These are phyloP conservation scores for Solanum bulbocastanum DNA, from an alignment of 257 asterid species.

Conservation along the genomic window DNA sequence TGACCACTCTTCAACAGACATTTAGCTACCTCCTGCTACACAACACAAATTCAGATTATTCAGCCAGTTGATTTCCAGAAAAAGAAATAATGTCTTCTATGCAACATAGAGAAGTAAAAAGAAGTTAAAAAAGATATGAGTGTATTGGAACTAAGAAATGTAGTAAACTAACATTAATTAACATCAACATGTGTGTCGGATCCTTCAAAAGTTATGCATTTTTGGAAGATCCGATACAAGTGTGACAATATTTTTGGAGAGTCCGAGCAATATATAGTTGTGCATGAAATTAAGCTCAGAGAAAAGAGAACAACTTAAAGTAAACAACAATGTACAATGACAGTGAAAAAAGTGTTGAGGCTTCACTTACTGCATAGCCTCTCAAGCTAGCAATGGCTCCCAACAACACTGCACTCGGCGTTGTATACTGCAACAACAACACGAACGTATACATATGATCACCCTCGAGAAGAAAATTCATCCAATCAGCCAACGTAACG, in stretches of 20 bases:
- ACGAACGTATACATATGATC: constrained; percentile 71
- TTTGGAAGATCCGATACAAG: accelerated
- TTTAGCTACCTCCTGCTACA: background rate
- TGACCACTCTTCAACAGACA: background rate
- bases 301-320: constrained; percentile 42
- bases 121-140: background rate
- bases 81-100: background rate
- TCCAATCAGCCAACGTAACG: constrained; percentile 36
- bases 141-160: background rate
- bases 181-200: background rate
- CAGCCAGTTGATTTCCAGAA: background rate
- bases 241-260: background rate
- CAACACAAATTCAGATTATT: background rate
- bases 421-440: constrained; percentile 73
- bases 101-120: background rate
- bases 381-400: constrained; percentile 89
- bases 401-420: constrained; percentile 74
- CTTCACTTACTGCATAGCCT: constrained; percentile 78
- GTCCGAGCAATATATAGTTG: background rate
- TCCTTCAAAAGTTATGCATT: background rate
- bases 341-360: constrained; percentile 68
- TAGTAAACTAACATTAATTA: background rate
- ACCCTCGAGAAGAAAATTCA: constrained; percentile 34
- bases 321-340: constrained; percentile 51
- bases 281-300: background rate